phyloP scores from a whole-genome alignment of 371 early-diverging fungal species.

The Lichtheimia hyalospora region DNA sequence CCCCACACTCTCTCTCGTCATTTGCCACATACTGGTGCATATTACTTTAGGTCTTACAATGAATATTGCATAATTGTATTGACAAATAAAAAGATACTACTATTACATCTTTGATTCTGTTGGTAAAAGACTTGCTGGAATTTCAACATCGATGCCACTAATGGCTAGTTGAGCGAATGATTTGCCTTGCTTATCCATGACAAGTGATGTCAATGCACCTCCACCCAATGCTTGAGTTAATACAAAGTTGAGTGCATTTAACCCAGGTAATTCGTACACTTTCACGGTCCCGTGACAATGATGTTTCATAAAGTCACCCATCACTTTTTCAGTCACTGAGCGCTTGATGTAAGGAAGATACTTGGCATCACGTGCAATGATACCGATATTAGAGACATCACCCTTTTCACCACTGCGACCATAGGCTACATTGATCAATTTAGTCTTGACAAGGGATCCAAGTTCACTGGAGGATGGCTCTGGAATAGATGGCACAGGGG shows the following conservation, averaged over 20 bases:
- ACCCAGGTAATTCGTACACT: constrained; percentile 65
- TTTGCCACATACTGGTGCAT: too few species aligned
- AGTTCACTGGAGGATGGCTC: constrained; percentile 18
- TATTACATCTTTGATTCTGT: constrained; percentile 37
- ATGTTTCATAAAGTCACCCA: constrained; percentile 64
- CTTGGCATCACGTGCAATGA: constrained; percentile 63
- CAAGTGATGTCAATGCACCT: constrained; percentile 66
- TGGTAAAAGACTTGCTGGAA: constrained; percentile 51
- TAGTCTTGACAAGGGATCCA: constrained; percentile 32
- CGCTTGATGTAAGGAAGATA: constrained; percentile 52
- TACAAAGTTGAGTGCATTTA: constrained; percentile 68
- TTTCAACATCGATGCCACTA: constrained; percentile 51
- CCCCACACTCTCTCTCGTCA: too few species aligned
- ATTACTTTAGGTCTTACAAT: too few species aligned
- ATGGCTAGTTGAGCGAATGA: constrained; percentile 70
- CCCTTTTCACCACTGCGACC: constrained; percentile 80
- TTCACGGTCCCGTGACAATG: constrained; percentile 60
- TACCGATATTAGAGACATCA: constrained; percentile 71
- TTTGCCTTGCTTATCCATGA: constrained; percentile 74
- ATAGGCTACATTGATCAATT: constrained; percentile 63
- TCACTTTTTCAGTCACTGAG: constrained; percentile 39
- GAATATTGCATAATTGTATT: too few species aligned
- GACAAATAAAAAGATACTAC: too few species aligned
- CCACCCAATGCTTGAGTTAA: constrained; percentile 69
- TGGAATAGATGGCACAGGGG: constrained; percentile 18